Percentiles rank a stretch among this genome's conserved stretches.
Conservation (phyloP, 257 asterid genomes). For the Solanum commersonii region DNA sequence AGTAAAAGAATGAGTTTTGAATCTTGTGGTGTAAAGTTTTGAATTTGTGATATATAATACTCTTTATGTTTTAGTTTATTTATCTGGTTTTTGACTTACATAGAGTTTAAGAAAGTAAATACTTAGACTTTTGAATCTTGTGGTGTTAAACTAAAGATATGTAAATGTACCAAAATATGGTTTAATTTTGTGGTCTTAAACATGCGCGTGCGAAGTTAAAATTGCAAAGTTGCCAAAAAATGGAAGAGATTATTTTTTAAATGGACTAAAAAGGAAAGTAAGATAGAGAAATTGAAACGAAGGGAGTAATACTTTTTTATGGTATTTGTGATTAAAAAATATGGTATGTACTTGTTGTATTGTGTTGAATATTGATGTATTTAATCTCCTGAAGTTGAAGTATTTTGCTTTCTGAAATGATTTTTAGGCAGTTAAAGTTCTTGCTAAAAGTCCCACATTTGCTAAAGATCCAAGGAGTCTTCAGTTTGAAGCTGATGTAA, state of each 20-base stretch:
- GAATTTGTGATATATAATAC: neutral
- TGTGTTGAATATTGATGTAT: neutral
- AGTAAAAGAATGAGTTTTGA: neutral
- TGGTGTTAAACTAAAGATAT: neutral
- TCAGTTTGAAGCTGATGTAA: conserved; percentile 80
- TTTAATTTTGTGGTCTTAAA: neutral
- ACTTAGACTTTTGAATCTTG: neutral
- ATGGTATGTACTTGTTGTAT: neutral
- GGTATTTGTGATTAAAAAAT: neutral
- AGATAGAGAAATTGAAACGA: neutral
- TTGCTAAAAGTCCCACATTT: conserved; percentile 81
- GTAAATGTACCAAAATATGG: neutral
- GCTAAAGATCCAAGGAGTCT: conserved; percentile 63
- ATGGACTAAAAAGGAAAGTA: neutral
- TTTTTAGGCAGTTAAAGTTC: conserved; percentile 74
- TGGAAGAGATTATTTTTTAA: neutral
- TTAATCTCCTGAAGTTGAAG: neutral
- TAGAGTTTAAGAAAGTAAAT: neutral
- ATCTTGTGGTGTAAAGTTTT: neutral
- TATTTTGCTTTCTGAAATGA: neutral
- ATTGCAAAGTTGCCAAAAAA: too few relatives aligned
- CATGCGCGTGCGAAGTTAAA: too few relatives aligned
- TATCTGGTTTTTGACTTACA: neutral
- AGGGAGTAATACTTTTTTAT: neutral
- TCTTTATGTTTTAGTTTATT: neutral